Conservation (phyloP, 2,329 filamentous ascomycete species). For the Diaporthe citrichinensis region DNA sequence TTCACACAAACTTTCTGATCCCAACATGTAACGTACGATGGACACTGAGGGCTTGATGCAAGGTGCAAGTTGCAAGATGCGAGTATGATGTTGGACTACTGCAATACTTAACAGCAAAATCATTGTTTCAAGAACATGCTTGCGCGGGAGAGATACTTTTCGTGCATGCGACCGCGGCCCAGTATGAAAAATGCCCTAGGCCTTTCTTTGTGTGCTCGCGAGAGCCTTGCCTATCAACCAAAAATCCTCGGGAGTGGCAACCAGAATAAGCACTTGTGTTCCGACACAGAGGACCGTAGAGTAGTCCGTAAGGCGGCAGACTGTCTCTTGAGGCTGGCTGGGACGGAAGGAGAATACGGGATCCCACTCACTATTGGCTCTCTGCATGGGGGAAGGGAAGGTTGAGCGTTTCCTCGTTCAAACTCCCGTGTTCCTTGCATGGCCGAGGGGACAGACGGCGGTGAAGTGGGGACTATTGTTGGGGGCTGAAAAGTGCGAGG, state of each 20-base stretch:
- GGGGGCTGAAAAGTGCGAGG: constrained; percentile 20
- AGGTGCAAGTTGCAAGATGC: constrained; percentile 2
- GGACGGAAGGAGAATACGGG: constrained; percentile 23
- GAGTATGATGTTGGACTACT: constrained; percentile 4
- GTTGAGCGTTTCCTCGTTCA: constrained; percentile 4
- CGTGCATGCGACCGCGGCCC: background rate
- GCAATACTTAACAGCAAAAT: background rate
- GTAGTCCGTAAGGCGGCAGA: background rate
- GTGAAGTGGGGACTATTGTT: constrained; percentile 29
- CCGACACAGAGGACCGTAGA: background rate
- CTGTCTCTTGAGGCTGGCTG: constrained; percentile 21
- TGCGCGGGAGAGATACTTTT: background rate
- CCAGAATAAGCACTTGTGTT: background rate
- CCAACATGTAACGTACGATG: constrained; percentile 20
- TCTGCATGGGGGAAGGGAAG: constrained; percentile 2
- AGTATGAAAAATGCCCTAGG: background rate
- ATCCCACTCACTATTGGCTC: constrained; percentile 26
- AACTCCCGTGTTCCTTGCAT: constrained; percentile 28
- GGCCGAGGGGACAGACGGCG: constrained; percentile 24
- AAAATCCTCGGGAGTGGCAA: background rate
- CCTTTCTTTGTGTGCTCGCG: background rate
- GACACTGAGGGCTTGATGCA: background rate
- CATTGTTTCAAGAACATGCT: background rate
- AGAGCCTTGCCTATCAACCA: background rate
- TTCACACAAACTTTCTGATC: background rate